Base-by-base conservation (phyloP, 2,329 filamentous ascomycete genomes). In the Fusarium sp. region DNA sequence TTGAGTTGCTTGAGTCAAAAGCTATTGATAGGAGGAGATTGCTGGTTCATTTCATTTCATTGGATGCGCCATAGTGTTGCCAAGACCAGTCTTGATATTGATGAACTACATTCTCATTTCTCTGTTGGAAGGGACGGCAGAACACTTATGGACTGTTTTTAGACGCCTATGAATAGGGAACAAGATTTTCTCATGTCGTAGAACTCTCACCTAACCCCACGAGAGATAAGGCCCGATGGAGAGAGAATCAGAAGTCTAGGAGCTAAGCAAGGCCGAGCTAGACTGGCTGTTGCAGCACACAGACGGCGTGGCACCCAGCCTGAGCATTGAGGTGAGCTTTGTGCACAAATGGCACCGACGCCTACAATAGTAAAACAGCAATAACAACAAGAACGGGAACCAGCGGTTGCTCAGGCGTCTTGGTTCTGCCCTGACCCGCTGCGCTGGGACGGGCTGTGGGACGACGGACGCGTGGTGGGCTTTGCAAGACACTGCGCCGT, bases 281-380 rank as follows among this genome's bases (percentile, higher is more conserved):
- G 62, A 62, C 60, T 63, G 59, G 55, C 66, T 72, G 63, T 62
- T 75, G 62, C 66, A 63, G 70, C 72, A 73, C 72, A 76, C 68
- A 75, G 68, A 68, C 64, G 75, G 70, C 73, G 66, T 67, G 71
- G 72, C 67, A 76, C 50, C 70, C 68, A 69, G 64, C 60, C 64
- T 69, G 67, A 60, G 65, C 54, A 50, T 56, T 54, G 50, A 72
- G 53, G 52, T 69, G 60, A 60, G 69, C 50, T 71, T 71, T 71
- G 50, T 58, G 46, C 39, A 52, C 36, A 68, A 33, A 39, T 54
- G 15, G 42, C 38, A 52, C 65, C 57, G 44, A 57, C 53, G 25
- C 36, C 41, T 62, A 27, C 20, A 35, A 63, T 45, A 45, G 56
- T 41, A 59, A 44, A 59, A 60, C 46, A 54, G 49, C 42, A 63